phyloP scores from a whole-genome alignment of 192 early-diverging fungal genomes.

The Jimgerdemannia flammicorona region DNA sequence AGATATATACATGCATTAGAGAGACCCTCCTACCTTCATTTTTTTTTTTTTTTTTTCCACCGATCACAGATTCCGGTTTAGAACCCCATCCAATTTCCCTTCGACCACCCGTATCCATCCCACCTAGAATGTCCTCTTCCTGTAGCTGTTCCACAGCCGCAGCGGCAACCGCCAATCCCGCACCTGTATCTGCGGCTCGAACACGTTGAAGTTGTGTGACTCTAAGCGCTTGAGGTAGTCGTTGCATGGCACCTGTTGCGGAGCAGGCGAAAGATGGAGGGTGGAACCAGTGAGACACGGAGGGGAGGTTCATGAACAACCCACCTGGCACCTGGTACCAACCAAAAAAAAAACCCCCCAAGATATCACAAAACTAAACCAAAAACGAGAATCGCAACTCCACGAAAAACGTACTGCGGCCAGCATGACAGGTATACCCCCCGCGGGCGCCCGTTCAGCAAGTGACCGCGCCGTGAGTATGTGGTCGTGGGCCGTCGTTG shows the following conservation, averaged over 20 bases:
- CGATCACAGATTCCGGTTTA: too few species aligned
- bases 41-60: too few species aligned
- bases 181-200: constrained; percentile 65
- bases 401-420: constrained; percentile 42
- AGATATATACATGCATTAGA: too few species aligned
- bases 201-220: constrained; percentile 75
- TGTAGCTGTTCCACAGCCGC: constrained; percentile 52
- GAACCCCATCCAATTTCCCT: too few species aligned
- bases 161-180: constrained; percentile 62
- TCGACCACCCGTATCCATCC: neutral
- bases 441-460: constrained; percentile 48
- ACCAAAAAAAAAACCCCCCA: neutral
- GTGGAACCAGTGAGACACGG: too few species aligned
- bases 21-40: too few species aligned
- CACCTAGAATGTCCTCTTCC: constrained; percentile 31
- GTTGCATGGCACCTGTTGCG: constrained; percentile 55
- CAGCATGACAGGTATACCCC: constrained; percentile 70
- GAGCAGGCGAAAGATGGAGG: neutral
- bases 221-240: constrained; percentile 76
- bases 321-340: constrained; percentile 1
- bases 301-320: neutral
- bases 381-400: constrained; percentile 6
- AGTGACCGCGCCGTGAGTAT: constrained; percentile 65
- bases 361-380: neutral
- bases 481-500: constrained; percentile 78